A percentile compares a stretch with the other conserved stretches of the same genome.
Conservation (phyloP, 306 rosid species). For the Malus domestica region DNA sequence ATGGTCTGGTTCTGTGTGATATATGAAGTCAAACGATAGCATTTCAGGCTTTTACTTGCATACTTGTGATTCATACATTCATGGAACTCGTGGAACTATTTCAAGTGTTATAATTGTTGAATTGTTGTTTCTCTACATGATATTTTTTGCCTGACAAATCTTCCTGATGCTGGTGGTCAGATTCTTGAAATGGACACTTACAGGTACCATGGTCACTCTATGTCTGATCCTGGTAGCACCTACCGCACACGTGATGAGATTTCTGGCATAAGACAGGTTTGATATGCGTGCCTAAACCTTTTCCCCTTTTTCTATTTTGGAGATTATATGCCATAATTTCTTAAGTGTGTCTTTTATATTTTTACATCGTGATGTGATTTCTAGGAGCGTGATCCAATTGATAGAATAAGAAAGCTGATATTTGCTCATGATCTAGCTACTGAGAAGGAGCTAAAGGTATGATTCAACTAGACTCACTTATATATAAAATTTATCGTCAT, state of each 20-base stretch:
- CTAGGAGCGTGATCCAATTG: constrained; percentile 96
- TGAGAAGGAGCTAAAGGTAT: constrained; percentile 90
- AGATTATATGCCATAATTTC: neutral
- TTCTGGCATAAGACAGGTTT: constrained; percentile 92
- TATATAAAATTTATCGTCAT: neutral
- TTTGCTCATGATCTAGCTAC: constrained; percentile 64
- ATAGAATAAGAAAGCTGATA: constrained; percentile 79
- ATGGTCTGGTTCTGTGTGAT: neutral
- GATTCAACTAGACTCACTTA: neutral
- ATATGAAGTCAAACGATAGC: neutral
- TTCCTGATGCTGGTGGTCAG: constrained; percentile 38
- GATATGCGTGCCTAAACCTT: neutral
- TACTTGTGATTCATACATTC: neutral
- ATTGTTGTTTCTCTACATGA: neutral
- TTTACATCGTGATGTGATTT: constrained; percentile 14
- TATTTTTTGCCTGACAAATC: constrained; percentile 11
- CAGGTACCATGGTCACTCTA: constrained; percentile 96
- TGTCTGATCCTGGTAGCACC: constrained; percentile 99
- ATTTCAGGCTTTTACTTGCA: neutral
- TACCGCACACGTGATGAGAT: constrained; percentile 96
- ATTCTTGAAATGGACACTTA: constrained; percentile 98
- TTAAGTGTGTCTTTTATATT: neutral
- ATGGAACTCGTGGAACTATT: neutral
- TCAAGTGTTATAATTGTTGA: neutral
- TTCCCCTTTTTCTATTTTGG: neutral